A percentile compares a stretch with the other conserved stretches of the same genome.
Evolutionary conservation across 139 green algal genomes (phyloP).

Genomic region (Auxenochlorella protothecoides): DNA sequence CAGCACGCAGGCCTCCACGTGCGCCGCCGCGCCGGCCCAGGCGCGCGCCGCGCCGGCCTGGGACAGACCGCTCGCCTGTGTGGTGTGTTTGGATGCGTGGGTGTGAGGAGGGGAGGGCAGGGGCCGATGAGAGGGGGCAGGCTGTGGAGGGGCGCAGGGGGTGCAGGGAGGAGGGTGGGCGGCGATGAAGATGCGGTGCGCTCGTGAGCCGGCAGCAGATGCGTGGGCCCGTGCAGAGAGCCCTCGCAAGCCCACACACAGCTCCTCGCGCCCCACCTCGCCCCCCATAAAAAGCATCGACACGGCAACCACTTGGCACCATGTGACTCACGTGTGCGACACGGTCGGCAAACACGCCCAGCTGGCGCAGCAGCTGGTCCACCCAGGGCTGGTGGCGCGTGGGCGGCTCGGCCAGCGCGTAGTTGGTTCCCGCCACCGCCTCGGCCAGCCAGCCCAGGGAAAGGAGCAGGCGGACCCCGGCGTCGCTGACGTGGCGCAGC

Average conservation of each 20-base stretch:
- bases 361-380: conserved; percentile 22
- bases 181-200: no score
- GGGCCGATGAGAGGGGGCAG: not conserved
- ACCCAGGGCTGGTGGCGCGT: conserved; percentile 19
- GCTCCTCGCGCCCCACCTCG: not conserved
- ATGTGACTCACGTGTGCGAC: conserved; percentile 10
- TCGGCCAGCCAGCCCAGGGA: conserved; percentile 14
- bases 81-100: not conserved
- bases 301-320: no score
- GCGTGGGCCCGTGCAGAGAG: no score
- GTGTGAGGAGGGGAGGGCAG: not conserved
- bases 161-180: not conserved
- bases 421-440: conserved; percentile 14
- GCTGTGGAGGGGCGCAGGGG: not conserved
- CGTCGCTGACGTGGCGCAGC: conserved; percentile 8
- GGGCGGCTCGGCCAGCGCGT: conserved; percentile 18
- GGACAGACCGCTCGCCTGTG: conserved; percentile 4
- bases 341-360: conserved; percentile 22
- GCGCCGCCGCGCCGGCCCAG: conserved; percentile 35
- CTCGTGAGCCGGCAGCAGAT: no score
- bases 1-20: conserved; percentile 40
- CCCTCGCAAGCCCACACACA: not conserved
- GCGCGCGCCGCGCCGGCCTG: conserved; percentile 12
- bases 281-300: not conserved
- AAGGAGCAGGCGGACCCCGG: conserved; percentile 20